These are phyloP conservation scores for Emergomyces africanus DNA, from an alignment of 2,329 filamentous ascomycete genomes.

Conservation along the genomic window DNA sequence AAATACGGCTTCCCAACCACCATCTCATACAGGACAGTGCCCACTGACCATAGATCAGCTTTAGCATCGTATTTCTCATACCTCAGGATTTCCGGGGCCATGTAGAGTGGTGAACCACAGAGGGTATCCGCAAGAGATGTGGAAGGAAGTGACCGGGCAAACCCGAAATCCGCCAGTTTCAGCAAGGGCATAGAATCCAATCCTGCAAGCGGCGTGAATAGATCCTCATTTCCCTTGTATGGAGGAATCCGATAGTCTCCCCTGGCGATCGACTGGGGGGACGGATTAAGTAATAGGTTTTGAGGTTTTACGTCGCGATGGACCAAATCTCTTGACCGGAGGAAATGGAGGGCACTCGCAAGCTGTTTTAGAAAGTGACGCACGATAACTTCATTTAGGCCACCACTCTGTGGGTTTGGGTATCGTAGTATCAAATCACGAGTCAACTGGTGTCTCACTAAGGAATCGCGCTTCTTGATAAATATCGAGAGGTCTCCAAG, in stretches of 20 bases:
- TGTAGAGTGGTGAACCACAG: conserved; percentile 93
- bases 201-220: conserved; percentile 67
- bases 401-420: conserved; percentile 66
- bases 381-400: conserved; percentile 92
- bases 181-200: conserved; percentile 82
- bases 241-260: conserved; percentile 50
- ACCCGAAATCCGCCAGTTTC: conserved; percentile 98
- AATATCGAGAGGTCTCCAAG: conserved; percentile 89
- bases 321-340: conserved; percentile 73
- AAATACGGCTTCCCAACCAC: conserved; percentile 82
- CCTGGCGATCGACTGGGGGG: conserved; percentile 55
- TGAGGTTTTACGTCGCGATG: conserved; percentile 97
- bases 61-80: conserved; percentile 98
- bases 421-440: conserved; percentile 89
- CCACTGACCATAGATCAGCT: conserved; percentile 94
- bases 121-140: conserved; percentile 91
- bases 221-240: conserved; percentile 68
- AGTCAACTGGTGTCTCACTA: conserved; percentile 67
- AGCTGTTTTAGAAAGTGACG: conserved; percentile 95
- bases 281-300: conserved; percentile 81
- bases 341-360: conserved; percentile 77
- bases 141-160: conserved; percentile 78
- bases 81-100: conserved; percentile 93
- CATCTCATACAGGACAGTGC: conserved; percentile 94
- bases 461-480: conserved; percentile 82